Evolutionary conservation across 1,284 basidiomycete species (phyloP).

Genomic region (Ustilago loliicola): DNA sequence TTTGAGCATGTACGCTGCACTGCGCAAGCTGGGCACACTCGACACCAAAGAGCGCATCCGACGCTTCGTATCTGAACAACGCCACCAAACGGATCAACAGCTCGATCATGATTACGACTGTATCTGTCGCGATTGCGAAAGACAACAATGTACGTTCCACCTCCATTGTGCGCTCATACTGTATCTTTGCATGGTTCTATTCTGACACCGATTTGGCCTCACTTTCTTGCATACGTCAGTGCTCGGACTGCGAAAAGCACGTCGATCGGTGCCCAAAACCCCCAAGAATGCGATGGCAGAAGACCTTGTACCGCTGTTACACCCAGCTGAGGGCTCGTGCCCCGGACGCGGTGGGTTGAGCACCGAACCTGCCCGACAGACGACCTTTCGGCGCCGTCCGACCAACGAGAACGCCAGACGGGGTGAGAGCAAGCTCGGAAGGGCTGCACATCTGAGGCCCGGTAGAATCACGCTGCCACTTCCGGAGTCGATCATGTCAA

Average conservation of each 20-base stretch:
- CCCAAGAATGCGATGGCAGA: background rate
- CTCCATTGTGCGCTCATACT: background rate
- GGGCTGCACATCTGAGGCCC: conserved; percentile 21
- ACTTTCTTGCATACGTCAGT: conserved; percentile 7
- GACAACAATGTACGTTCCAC: conserved; percentile 19
- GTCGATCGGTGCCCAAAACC: background rate
- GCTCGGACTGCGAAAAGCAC: conserved; percentile 17
- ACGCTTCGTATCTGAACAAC: conserved; percentile 6
- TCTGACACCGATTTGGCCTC: background rate
- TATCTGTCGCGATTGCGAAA: conserved; percentile 17
- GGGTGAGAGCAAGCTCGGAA: conserved; percentile 29
- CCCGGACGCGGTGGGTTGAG: background rate
- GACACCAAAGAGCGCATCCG: conserved; percentile 10
- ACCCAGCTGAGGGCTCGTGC: background rate
- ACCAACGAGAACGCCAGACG: conserved; percentile 21
- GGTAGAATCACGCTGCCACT: conserved; percentile 29
- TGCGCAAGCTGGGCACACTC: conserved; percentile 10
- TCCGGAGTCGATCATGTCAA: background rate
- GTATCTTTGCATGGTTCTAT: background rate
- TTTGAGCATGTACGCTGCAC: conserved; percentile 33
- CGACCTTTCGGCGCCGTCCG: background rate
- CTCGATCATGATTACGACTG: conserved; percentile 16
- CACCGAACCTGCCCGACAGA: background rate
- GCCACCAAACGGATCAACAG: background rate
- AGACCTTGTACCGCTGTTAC: background rate